Evolutionary conservation across 805 yeast genomes (phyloP).

Genomic region (Wickerhamomyces sydowiorum): DNA sequence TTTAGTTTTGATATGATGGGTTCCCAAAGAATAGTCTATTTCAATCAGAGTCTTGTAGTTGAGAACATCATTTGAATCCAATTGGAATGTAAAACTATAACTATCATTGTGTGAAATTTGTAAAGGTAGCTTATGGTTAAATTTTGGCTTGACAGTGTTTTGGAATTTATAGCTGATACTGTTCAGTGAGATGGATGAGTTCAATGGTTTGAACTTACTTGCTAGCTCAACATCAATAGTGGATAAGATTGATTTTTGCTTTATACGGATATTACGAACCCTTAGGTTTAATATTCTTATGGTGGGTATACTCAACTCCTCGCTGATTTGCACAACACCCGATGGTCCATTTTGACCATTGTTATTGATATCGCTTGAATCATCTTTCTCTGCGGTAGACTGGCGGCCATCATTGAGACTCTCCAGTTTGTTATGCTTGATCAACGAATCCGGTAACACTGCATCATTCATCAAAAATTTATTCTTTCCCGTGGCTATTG

Average conservation of each 20-base stretch:
- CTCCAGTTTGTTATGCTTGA: slow-evolving; percentile 11
- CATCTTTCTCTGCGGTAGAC: background rate
- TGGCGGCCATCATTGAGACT: too few species aligned
- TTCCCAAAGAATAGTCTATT: slow-evolving; percentile 7
- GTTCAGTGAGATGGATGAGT: slow-evolving; percentile 10
- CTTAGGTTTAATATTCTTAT: slow-evolving; percentile 37
- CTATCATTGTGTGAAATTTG: slow-evolving; percentile 20
- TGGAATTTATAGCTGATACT: slow-evolving; percentile 14
- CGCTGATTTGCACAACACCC: background rate
- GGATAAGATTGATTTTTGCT: slow-evolving; percentile 40
- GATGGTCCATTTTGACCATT: background rate
- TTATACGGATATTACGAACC: slow-evolving; percentile 41
- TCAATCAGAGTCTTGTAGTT: slow-evolving; percentile 8
- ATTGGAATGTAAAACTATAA: slow-evolving; percentile 21
- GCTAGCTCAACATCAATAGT: slow-evolving; percentile 44
- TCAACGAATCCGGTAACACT: slow-evolving; percentile 12
- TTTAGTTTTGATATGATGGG: slow-evolving; percentile 17
- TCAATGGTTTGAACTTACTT: slow-evolving; percentile 28
- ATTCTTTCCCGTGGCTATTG: slow-evolving; percentile 8
- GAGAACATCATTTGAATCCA: slow-evolving; percentile 9
- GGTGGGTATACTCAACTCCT: slow-evolving; percentile 19
- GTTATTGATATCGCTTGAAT: background rate
- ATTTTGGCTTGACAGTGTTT: slow-evolving; percentile 16
- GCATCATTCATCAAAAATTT: slow-evolving; percentile 4
- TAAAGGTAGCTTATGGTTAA: slow-evolving; percentile 20